These are phyloP conservation scores for Aspergillus sparsus DNA, from an alignment of 495 filamentous ascomycete species.

Conservation along the genomic window DNA sequence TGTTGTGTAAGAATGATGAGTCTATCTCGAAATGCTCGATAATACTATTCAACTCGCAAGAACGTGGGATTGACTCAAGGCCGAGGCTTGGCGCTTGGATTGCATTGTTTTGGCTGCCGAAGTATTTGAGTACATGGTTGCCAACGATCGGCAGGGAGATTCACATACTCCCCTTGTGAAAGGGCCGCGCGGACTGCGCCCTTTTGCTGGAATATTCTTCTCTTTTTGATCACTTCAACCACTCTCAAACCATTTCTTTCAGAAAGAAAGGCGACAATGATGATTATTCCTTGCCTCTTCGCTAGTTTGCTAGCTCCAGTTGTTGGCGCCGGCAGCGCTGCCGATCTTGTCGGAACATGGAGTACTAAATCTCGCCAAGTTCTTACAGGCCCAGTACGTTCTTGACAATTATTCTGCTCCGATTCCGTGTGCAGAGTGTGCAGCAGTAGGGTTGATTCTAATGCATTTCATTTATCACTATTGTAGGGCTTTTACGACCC, in stretches of 20 bases:
- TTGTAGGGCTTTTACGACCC: constrained; percentile 73
- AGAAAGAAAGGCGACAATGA: constrained; percentile 2
- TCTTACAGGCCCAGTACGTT: constrained; percentile 69
- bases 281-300: constrained; percentile 24
- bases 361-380: constrained; percentile 72
- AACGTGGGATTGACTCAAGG: neutral
- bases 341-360: constrained; percentile 71
- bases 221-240: constrained; percentile 6
- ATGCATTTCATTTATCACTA: constrained; percentile 3
- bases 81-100: constrained; percentile 13
- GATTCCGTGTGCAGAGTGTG: too few relatives aligned
- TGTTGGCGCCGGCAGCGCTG: constrained; percentile 36
- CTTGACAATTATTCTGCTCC: neutral
- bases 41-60: neutral
- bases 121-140: constrained; percentile 19
- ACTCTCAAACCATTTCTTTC: neutral
- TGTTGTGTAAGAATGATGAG: neutral
- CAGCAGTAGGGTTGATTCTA: neutral
- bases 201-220: constrained; percentile 9
- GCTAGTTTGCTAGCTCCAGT: constrained; percentile 27
- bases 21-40: neutral
- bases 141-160: constrained; percentile 18
- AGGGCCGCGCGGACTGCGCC: constrained; percentile 18
- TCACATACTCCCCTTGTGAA: constrained; percentile 13
- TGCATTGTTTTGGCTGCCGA: constrained; percentile 14